Base-by-base conservation (phyloP, 768 basidiomycete species). In the Tylopilus sp. region DNA sequence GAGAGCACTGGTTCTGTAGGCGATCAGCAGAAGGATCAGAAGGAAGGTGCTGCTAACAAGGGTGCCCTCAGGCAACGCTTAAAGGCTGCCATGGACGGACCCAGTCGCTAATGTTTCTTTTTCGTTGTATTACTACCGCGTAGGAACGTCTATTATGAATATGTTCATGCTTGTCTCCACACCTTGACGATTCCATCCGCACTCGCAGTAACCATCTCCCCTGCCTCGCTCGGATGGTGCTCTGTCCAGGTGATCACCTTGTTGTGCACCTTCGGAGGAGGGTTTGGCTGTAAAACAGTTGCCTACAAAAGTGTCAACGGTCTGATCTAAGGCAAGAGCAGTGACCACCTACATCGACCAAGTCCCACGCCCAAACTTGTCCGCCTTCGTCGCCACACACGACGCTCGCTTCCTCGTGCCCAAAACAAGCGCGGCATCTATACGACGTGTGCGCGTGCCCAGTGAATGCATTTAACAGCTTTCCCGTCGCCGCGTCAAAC, bases 221-320 rank as follows among this genome's bases (percentile, higher is more conserved):
- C 83, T 7, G 82, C 77, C 50, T 92, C 87, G 21, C 75, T 79
- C 9, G 92, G 93, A 71, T 95, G 90, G 60, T 92, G 84, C 71
- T 95, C 92, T 3, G 90, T 85, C 92, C 94, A 97, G 12, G 90
- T 91, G 45, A 97, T 85, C 26, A 89, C 79, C 67, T 89, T 92
- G 36, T 85, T 76, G 65, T 98, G 96, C 1, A 81, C 83, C 63
- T 85, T 83, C 25, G 83, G 85, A 10, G 90, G 90, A 37, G 88
- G 87, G 54, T 83, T 84, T 25, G 86, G 86, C 50, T 80, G 76
- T 16, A 92, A 61, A 16, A 84, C 73, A 51, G 82, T 84, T 10
- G 83, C 91, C 94, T 95, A 58, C 5, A 19, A 19, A n/a, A 25
- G 7, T 25, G n/a, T 66, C 16, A 64, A 50, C 22, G 3, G 37